Conservation (phyloP, 1,139 yeast species). For the Sugiyamaella japonica region DNA sequence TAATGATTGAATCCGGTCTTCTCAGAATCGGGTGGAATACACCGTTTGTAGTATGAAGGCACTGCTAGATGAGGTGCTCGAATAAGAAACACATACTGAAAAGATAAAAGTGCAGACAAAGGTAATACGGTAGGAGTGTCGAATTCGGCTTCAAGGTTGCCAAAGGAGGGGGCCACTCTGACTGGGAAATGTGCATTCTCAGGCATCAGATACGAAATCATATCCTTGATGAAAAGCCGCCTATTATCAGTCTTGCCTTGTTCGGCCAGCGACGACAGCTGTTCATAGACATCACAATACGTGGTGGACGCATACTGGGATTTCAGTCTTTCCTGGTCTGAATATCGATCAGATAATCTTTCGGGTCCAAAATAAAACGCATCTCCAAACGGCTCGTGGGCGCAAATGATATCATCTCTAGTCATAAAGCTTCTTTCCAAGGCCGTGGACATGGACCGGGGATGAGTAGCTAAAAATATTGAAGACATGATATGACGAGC, state of each 20-base stretch:
- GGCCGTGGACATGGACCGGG: constrained; percentile 36
- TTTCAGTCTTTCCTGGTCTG: constrained; percentile 21
- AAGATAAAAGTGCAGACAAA: constrained; percentile 19
- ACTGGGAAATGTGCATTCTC: constrained; percentile 22
- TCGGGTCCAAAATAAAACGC: constrained; percentile 37
- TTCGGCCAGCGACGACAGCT: constrained; percentile 17
- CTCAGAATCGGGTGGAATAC: constrained; percentile 34
- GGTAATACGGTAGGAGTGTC: constrained; percentile 23
- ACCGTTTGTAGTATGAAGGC: constrained; percentile 36
- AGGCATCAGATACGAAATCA: constrained; percentile 37
- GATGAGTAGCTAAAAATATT: constrained; percentile 35
- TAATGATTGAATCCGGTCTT: constrained; percentile 36
- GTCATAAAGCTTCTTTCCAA: constrained; percentile 35
- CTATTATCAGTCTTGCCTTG: constrained; percentile 13
- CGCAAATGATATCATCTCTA: constrained; percentile 29
- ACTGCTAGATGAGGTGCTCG: constrained; percentile 36
- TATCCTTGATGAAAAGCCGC: constrained; percentile 33
- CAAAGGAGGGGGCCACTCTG: constrained; percentile 27
- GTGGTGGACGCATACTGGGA: constrained; percentile 25
- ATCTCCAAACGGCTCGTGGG: constrained; percentile 38
- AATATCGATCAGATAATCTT: constrained; percentile 31
- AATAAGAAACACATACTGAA: constrained; percentile 33
- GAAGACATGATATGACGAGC: constrained; percentile 9
- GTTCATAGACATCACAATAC: constrained; percentile 26
- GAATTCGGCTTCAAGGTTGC: neutral